Evolutionary conservation across 176 grass and related monocot species (phyloP).

Genomic region (Melocanna baccifera): DNA sequence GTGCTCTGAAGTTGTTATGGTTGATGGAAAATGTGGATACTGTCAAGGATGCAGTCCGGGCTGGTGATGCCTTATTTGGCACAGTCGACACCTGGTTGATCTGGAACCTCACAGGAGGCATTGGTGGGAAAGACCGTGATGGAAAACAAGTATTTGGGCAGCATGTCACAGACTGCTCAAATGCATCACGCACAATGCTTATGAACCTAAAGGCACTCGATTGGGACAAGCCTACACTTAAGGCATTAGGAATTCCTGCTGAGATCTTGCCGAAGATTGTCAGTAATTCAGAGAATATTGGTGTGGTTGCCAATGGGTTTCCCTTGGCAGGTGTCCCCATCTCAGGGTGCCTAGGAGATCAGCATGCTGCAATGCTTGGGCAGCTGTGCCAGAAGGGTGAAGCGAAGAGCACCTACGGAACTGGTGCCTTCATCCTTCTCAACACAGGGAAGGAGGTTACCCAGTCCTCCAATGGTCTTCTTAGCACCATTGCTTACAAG

Average conservation of each 20-base stretch:
- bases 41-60: conserved; percentile 51
- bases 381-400: conserved; percentile 84
- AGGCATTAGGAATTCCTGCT: conserved; percentile 52
- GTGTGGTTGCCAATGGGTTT: conserved; percentile 50
- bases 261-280: conserved; percentile 83
- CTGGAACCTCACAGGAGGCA: conserved; percentile 88
- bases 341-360: conserved; percentile 75
- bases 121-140: conserved; percentile 14
- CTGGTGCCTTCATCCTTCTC: conserved; percentile 94
- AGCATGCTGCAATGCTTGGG: conserved; percentile 86
- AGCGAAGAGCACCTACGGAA: conserved; percentile 92
- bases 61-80: conserved; percentile 78
- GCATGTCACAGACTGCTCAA: conserved; percentile 91
- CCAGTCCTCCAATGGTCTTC: conserved; percentile 62
- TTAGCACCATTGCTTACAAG: conserved; percentile 83
- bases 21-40: conserved; percentile 86
- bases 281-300: conserved; percentile 78
- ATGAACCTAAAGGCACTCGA: conserved; percentile 87
- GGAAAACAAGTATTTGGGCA: conserved; percentile 45
- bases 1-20: conserved; percentile 84
- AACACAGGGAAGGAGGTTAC: conserved; percentile 77
- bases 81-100: conserved; percentile 95
- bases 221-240: conserved; percentile 66
- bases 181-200: conserved; percentile 89
- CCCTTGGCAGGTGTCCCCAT: conserved; percentile 70